A percentile compares a stretch with the other conserved stretches of the same genome.
Evolutionary conservation across 306 rosid genomes (phyloP).

Genomic region (Rubus parviflorus): DNA sequence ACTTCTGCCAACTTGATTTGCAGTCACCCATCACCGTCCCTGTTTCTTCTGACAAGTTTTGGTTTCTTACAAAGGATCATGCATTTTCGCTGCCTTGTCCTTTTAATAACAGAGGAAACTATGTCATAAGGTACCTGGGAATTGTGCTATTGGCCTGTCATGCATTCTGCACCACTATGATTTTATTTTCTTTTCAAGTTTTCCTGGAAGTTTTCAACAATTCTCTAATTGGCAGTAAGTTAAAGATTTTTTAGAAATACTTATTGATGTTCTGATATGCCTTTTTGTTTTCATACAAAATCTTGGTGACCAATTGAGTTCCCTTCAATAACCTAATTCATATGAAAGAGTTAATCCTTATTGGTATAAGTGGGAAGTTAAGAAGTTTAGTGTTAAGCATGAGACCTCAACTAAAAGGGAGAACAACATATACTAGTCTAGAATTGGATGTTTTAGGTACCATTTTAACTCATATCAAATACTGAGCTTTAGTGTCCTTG

Average conservation of each 20-base stretch:
- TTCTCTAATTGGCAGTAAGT: neutral
- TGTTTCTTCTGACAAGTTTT: constrained; percentile 87
- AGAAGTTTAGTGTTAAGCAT: neutral
- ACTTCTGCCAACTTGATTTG: constrained; percentile 22
- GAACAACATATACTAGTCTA: neutral
- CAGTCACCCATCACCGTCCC: constrained; percentile 86
- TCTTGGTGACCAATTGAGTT: neutral
- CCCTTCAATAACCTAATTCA: neutral
- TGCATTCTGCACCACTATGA: neutral
- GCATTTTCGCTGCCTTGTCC: constrained; percentile 83
- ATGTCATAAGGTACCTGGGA: constrained; percentile 71
- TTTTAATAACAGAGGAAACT: constrained; percentile 76
- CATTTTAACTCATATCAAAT: neutral
- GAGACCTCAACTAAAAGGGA: constrained; percentile 2
- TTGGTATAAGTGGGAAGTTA: constrained; percentile 19
- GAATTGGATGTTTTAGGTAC: neutral
- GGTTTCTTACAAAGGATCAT: constrained; percentile 76
- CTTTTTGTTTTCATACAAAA: neutral
- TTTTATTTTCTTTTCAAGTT: neutral
- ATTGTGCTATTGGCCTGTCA: neutral
- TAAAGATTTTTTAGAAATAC: constrained; percentile 15
- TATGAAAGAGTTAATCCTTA: constrained; percentile 13
- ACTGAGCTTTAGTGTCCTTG: constrained; percentile 1
- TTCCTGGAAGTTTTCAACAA: constrained; percentile 16
- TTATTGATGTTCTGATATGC: neutral